These are phyloP conservation scores for Oidiodendron maius DNA, from an alignment of 495 filamentous ascomycete species.

Conservation along the genomic window DNA sequence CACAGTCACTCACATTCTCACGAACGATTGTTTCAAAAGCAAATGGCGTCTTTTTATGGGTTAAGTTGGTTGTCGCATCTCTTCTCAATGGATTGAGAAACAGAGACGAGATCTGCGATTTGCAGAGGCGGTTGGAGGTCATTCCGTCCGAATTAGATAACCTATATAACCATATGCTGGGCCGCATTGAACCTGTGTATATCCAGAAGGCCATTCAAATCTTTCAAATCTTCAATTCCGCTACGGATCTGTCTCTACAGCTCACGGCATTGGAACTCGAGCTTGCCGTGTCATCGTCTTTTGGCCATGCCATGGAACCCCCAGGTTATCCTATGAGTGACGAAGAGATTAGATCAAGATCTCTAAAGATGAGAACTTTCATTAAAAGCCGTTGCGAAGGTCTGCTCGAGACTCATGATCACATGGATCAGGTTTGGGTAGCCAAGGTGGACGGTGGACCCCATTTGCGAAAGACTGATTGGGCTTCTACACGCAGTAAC, in stretches of 20 bases:
- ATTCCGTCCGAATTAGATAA: constrained; percentile 1
- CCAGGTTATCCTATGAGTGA: not conserved
- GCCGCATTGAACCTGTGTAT: constrained; percentile 1
- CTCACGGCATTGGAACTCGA: constrained; percentile 2
- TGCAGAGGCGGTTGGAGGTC: not conserved
- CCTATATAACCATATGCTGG: constrained; percentile 3
- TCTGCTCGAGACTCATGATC: constrained; percentile 7
- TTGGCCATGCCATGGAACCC: not conserved
- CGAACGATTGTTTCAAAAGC: constrained; percentile 1
- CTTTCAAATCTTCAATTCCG: constrained; percentile 4
- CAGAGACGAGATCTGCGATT: not conserved
- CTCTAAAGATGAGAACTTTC: not conserved
- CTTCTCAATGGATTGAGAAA: not conserved
- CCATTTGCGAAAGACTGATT: not conserved
- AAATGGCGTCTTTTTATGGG: constrained; percentile 1
- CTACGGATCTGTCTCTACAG: not conserved
- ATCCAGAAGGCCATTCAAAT: not conserved
- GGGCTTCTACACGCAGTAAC: not conserved
- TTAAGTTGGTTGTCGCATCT: constrained; percentile 1
- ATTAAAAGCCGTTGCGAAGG: constrained; percentile 6
- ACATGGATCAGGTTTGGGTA: not conserved
- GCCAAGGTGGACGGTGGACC: not conserved
- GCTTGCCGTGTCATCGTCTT: not conserved
- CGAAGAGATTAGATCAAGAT: constrained; percentile 2
- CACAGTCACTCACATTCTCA: not conserved